These are phyloP conservation scores for Leucogyrophana mollusca DNA, from an alignment of 768 basidiomycete species.

Conservation along the genomic window DNA sequence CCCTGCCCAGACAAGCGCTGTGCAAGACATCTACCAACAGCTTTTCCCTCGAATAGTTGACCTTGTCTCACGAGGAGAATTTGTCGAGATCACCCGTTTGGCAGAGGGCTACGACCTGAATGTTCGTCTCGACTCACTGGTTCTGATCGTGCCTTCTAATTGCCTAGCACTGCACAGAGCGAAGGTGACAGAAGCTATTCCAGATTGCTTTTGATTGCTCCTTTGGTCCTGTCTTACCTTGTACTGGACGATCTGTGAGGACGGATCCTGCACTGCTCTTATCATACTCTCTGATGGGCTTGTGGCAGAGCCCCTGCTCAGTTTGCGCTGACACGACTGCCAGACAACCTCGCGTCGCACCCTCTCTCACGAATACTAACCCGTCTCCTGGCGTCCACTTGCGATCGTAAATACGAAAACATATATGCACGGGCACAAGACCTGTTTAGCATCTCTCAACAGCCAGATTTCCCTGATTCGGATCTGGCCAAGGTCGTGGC, in stretches of 20 bases:
- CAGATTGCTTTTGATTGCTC: conserved; percentile 53
- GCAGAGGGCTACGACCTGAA: conserved; percentile 56
- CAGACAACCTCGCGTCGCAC: conserved; percentile 40
- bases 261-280: neutral
- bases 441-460: conserved; percentile 40
- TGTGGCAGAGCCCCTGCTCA: conserved; percentile 54
- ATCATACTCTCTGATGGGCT: neutral
- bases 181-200: conserved; percentile 38
- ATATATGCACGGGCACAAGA: conserved; percentile 50
- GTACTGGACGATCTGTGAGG: conserved; percentile 63
- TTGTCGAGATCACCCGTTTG: conserved; percentile 38
- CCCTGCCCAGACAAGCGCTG: conserved; percentile 14
- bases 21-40: conserved; percentile 40
- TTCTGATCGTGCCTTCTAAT: conserved; percentile 2
- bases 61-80: conserved; percentile 44
- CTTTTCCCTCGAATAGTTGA: conserved; percentile 44
- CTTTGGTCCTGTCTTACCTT: conserved; percentile 65
- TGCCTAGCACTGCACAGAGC: conserved; percentile 23
- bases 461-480: conserved; percentile 44
- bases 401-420: conserved; percentile 52
- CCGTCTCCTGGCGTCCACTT: conserved; percentile 48
- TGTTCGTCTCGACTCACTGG: conserved; percentile 34
- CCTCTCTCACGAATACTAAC: conserved; percentile 48
- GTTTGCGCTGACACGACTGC: conserved; percentile 55
- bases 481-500: conserved; percentile 46